Evolutionary conservation across 257 asterid species (phyloP).

Genomic region (Euphrasia confusa): DNA sequence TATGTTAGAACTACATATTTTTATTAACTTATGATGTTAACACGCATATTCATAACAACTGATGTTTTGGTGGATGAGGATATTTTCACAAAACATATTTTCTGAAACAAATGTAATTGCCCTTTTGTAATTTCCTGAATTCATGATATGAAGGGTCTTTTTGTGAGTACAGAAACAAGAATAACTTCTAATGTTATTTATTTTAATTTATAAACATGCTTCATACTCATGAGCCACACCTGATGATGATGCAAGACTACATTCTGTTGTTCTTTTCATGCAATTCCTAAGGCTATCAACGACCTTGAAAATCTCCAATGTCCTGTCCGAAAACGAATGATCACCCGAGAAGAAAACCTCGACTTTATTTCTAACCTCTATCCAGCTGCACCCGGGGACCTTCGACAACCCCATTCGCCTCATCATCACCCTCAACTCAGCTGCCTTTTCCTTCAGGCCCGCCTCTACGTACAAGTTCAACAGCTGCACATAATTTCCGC

Average conservation of each 20-base stretch:
- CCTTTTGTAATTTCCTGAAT: too few species aligned
- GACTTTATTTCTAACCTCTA: constrained; percentile 55
- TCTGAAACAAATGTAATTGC: too few species aligned
- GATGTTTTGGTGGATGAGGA: too few species aligned
- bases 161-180: too few species aligned
- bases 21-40: too few species aligned
- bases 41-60: too few species aligned
- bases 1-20: too few species aligned
- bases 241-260: not conserved
- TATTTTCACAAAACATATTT: too few species aligned
- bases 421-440: constrained; percentile 57
- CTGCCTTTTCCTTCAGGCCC: constrained; percentile 69
- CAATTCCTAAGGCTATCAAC: constrained; percentile 37
- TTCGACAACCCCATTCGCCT: constrained; percentile 61
- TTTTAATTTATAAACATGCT: too few species aligned
- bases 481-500: constrained; percentile 59
- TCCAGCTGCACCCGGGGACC: constrained; percentile 89
- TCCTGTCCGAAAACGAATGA: constrained; percentile 38
- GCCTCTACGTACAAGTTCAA: constrained; percentile 62
- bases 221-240: too few species aligned
- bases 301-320: constrained; percentile 41
- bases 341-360: constrained; percentile 75
- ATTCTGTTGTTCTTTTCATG: constrained; percentile 29
- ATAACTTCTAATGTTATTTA: too few species aligned
- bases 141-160: too few species aligned